A percentile compares a stretch with the other conserved stretches of the same genome.
Conservation (phyloP, 2,329 filamentous ascomycete genomes). For the Daldinia sp. region DNA sequence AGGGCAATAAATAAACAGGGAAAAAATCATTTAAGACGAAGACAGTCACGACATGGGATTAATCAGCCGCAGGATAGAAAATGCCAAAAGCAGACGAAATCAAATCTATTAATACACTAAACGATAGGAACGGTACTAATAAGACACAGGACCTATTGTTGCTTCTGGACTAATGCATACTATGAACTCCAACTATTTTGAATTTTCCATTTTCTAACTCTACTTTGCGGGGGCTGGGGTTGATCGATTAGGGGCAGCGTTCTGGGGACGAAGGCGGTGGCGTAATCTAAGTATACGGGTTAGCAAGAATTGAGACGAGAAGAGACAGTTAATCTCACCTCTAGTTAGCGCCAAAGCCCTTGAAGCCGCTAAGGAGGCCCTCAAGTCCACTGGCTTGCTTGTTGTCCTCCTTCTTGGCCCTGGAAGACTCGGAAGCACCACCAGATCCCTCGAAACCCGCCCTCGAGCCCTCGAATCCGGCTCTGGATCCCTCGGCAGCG, state of each 20-base stretch:
- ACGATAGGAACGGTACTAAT: neutral
- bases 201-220: neutral
- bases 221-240: neutral
- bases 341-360: conserved; percentile 3
- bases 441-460: neutral
- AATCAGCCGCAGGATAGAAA: neutral
- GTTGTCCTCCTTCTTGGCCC: neutral
- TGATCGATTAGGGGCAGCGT: neutral
- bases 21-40: no score
- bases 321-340: neutral
- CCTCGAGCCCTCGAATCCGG: conserved; percentile 5
- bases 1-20: no score
- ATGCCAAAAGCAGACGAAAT: neutral
- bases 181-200: neutral
- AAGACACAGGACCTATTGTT: neutral
- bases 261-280: neutral
- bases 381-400: conserved; percentile 3
- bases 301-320: neutral
- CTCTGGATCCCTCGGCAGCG: conserved; percentile 5
- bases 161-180: neutral
- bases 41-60: neutral
- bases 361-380: conserved; percentile 17
- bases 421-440: conserved; percentile 4
- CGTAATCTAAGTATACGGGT: neutral
- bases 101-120: neutral